phyloP scores from a whole-genome alignment of 192 early-diverging fungal species.

The Coemansia sp. region DNA sequence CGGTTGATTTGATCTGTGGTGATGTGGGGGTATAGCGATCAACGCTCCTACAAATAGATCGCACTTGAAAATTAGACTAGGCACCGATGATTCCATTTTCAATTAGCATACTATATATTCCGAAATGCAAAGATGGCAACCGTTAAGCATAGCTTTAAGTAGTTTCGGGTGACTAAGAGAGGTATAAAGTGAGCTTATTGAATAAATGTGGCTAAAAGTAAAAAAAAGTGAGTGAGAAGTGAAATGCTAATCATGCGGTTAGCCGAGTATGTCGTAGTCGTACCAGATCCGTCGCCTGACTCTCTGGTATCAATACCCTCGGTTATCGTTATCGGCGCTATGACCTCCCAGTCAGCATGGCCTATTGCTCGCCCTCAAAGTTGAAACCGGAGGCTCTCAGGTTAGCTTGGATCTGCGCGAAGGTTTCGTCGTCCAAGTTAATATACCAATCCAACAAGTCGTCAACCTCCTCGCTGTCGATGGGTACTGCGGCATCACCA shows the following conservation, averaged over 20 bases:
- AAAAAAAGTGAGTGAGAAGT: background rate
- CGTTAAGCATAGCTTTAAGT: too few relatives aligned
- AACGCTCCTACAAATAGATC: too few relatives aligned
- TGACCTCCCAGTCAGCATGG: background rate
- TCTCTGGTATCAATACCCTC: background rate
- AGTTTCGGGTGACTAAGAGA: background rate
- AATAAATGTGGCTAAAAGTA: background rate
- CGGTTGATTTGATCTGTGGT: constrained; percentile 7
- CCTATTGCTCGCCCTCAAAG: background rate
- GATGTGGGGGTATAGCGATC: background rate
- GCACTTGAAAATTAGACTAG: too few relatives aligned
- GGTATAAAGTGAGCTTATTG: background rate
- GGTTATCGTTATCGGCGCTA: background rate
- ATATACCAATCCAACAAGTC: too few relatives aligned
- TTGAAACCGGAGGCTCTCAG: background rate
- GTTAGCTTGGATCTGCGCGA: background rate
- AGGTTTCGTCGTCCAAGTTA: background rate
- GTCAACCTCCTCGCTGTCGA: background rate
- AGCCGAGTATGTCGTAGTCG: background rate
- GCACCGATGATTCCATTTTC: background rate
- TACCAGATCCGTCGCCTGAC: background rate
- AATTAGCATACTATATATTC: background rate
- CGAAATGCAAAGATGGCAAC: too few relatives aligned
- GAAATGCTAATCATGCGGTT: background rate
- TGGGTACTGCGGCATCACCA: background rate